These are phyloP conservation scores for Lyophyllum decastes DNA, from an alignment of 768 basidiomycete species.

Conservation along the genomic window DNA sequence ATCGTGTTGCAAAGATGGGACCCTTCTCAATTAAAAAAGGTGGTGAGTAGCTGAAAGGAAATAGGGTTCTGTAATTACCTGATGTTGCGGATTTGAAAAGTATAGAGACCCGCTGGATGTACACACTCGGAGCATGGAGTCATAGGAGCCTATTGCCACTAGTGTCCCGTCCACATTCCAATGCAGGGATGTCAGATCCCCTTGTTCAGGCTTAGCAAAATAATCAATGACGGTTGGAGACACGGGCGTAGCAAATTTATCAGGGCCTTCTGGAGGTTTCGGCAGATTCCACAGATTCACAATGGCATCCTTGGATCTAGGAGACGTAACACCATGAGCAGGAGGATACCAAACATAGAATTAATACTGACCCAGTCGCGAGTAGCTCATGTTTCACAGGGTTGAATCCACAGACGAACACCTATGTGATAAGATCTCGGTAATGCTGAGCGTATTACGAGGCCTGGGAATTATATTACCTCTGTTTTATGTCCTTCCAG, in stretches of 20 bases:
- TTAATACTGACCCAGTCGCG: constrained; percentile 65
- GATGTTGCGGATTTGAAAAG: constrained; percentile 62
- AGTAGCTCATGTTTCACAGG: constrained; percentile 59
- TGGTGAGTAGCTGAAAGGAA: constrained; percentile 19
- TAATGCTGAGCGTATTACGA: not conserved
- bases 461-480: constrained; percentile 29
- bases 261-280: constrained; percentile 30
- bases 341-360: constrained; percentile 2
- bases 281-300: constrained; percentile 76
- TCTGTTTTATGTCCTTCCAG: constrained; percentile 65
- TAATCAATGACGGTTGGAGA: constrained; percentile 48
- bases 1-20: constrained; percentile 77
- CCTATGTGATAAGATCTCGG: constrained; percentile 38
- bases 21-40: constrained; percentile 55
- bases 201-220: constrained; percentile 43
- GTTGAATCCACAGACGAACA: constrained; percentile 83
- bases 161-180: constrained; percentile 77
- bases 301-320: constrained; percentile 74
- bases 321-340: constrained; percentile 6
- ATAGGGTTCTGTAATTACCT: constrained; percentile 44
- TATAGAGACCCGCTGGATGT: constrained; percentile 62
- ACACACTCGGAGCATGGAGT: constrained; percentile 69
- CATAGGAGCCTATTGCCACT: constrained; percentile 79
- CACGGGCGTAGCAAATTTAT: constrained; percentile 32
- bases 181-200: constrained; percentile 75